A percentile compares a stretch with the other conserved stretches of the same genome.
Conservation (phyloP, 257 asterid genomes). For the Gardenia jasminoides region DNA sequence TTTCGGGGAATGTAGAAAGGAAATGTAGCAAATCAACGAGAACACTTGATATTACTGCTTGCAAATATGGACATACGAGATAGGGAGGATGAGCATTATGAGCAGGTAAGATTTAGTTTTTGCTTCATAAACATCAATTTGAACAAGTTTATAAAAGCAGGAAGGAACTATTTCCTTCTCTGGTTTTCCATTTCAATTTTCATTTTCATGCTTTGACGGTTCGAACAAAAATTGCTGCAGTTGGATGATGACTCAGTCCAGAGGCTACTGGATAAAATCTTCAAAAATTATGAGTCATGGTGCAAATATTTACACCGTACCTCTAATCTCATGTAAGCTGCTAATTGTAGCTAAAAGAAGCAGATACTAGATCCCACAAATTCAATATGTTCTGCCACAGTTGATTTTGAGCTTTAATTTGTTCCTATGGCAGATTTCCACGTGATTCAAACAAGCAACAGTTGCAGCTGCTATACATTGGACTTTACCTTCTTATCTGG, state of each 20-base stretch:
- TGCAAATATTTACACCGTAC: constrained; percentile 71
- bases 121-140: constrained; percentile 17
- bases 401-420: constrained; percentile 9
- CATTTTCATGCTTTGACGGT: constrained; percentile 2
- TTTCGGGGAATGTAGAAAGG: constrained; percentile 72
- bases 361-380: not conserved
- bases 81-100: constrained; percentile 51
- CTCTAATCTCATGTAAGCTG: constrained; percentile 71
- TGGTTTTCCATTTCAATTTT: not conserved
- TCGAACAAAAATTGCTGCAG: constrained; percentile 38
- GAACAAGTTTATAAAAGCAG: not conserved
- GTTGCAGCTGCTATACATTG: constrained; percentile 88
- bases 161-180: not conserved
- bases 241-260: constrained; percentile 59
- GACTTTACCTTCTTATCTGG: constrained; percentile 96
- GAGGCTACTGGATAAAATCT: constrained; percentile 64
- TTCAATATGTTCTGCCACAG: not conserved
- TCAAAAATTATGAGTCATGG: constrained; percentile 89
- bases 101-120: constrained; percentile 41
- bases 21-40: constrained; percentile 96
- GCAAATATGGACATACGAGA: constrained; percentile 90
- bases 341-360: constrained; percentile 5
- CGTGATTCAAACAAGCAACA: constrained; percentile 62
- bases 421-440: constrained; percentile 54
- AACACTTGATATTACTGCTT: constrained; percentile 89